These are phyloP conservation scores for Asterochloris sp. DNA, from an alignment of 139 green algal species.

Conservation along the genomic window DNA sequence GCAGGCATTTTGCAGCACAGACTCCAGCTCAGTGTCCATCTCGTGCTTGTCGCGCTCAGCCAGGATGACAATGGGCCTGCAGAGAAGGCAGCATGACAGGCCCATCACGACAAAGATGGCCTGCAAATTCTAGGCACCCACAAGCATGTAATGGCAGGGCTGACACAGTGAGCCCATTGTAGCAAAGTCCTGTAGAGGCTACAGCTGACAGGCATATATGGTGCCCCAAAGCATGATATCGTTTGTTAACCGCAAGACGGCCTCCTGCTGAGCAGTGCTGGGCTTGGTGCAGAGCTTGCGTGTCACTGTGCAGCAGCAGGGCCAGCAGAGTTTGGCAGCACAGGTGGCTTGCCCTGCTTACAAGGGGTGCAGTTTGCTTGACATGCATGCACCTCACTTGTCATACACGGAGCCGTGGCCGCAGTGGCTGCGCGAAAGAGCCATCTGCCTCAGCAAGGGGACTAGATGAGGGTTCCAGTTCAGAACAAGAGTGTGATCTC, in stretches of 20 bases:
- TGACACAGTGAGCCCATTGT: background rate
- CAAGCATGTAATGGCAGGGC: background rate
- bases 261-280: too few species aligned
- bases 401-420: slow-evolving; percentile 10
- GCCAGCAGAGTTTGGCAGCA: background rate
- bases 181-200: too few species aligned
- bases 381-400: background rate
- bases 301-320: background rate
- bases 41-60: slow-evolving; percentile 34
- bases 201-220: too few species aligned
- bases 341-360: background rate
- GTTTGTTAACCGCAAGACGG: background rate
- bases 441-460: slow-evolving; percentile 33
- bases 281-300: too few species aligned
- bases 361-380: background rate
- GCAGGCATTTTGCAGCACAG: slow-evolving; percentile 13
- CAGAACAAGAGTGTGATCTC: slow-evolving; percentile 32
- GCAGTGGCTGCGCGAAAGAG: slow-evolving; percentile 20
- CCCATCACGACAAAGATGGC: background rate
- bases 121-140: background rate
- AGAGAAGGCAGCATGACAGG: background rate
- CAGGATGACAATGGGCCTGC: slow-evolving; percentile 32
- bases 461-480: slow-evolving; percentile 31
- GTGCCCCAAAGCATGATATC: background rate
- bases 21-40: slow-evolving; percentile 33